Evolutionary conservation across 768 basidiomycete species (phyloP), one percentile per base, ranked within the genome.

Genomic region (Lactarius hengduanensis): DNA sequence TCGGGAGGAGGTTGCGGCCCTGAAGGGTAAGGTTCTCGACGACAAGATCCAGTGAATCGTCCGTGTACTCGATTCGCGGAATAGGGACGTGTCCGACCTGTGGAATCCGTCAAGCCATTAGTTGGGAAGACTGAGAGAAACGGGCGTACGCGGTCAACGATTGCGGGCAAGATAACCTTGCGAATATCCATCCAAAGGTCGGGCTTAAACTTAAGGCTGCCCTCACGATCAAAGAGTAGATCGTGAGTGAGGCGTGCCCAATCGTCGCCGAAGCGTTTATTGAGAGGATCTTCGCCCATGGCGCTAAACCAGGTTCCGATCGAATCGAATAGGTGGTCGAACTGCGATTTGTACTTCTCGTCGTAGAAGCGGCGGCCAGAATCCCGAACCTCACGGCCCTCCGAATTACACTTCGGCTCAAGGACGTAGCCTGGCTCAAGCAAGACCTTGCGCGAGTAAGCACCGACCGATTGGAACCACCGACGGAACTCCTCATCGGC

Each of bases 41-140:
- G 65, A 96, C 92, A 54, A 97, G 83, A 71, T 97, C 96, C 67
- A 96, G 78, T 7, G 81, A 74, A 60, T 93, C 89, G 76, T 96
- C 94, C 41, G 90, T 89, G 78, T 97, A 98, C 77, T 97, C 96
- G 74, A 95, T 86, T 41, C 94, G 89, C 0, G 96, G 96, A 70
- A 98, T 96, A 8, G 94, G 94, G 62, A 96, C 74, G 72, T 92
- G 90, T 26, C 89, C 89, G 59, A 90, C 80, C 86, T 91, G 32
- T 2, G 30, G 13, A 34, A 59, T 6, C 20, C 22, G 32, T 57
- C 26, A 55, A 15, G 7, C 47, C 10, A 41, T 62, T 61, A 57
- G 47, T 6, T 5, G 8, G 3, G 2, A 3, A 28, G 26, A 11
- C 2, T 2, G n/a, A 22, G n/a, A 36, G 67, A 15, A 69, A 16